Base-by-base conservation (phyloP, 2,329 filamentous ascomycete genomes). In the Stagonosporopsis vannaccii region DNA sequence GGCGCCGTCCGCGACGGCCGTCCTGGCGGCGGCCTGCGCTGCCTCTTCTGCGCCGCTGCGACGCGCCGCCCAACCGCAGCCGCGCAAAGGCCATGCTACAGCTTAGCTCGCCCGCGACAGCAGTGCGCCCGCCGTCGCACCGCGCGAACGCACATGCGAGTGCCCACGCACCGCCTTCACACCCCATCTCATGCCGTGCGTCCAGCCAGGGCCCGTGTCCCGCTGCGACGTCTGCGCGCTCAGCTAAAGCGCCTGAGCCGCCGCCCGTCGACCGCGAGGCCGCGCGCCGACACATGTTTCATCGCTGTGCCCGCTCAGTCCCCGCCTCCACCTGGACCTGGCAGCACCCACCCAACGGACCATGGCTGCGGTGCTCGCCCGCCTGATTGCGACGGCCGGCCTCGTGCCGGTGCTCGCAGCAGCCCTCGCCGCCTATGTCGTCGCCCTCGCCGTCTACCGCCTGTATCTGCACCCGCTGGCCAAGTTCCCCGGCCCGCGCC, bases 401-500 rank as follows among this genome's bases (percentile, higher is more conserved):
- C 9, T 37, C 25, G 26, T 56, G 47, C 47, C 53, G 30, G 42
- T 66, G 39, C 56, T 63, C 8, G 55, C 51, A 8, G 51, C 45
- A 9, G 43, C 59, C 5, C 49, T 59, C 20, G 40, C 58, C 26
- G 13, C 58, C 8, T 75, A 71, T 40, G 23, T 62, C 8, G 0
- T 62, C 23, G 65, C 58, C 15, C 59, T 72, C 42, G 49, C 49
- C 45, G 5, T 79, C 50, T 78, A 80, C 61, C 72, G 73, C 51
- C 68, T 79, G 19, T 79, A 73, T 63, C 71, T 81, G 40, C 78
- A 81, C 42, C 80, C 80, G 1, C 70, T 82, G 2, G 67, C 75
- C 39, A 75, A 74, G 39, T 80, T 77, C 58, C 80, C 80, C 1
- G 81, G 80, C 2, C 80, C 80, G 1, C 65, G 48, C 26, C 47